A percentile compares a stretch with the other conserved stretches of the same genome.
Evolutionary conservation across 257 asterid species (phyloP).

Genomic region (Solanum chilense): DNA sequence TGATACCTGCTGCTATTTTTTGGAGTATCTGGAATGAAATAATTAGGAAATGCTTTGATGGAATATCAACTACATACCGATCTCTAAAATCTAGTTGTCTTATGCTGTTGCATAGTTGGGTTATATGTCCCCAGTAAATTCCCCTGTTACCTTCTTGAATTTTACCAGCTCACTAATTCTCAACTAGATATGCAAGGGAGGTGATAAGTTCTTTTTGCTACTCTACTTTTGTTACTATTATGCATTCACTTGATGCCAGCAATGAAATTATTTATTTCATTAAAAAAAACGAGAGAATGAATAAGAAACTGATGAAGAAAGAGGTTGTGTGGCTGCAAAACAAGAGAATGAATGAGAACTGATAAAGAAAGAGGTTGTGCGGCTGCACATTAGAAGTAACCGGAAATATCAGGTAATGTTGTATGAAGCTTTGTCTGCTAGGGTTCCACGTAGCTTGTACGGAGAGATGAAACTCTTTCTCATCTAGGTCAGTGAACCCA

Average conservation of each 20-base stretch:
- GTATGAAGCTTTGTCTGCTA: not conserved
- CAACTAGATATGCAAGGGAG: not conserved
- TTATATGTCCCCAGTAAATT: not conserved
- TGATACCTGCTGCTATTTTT: not conserved
- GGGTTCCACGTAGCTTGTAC: not conserved
- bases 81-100: not conserved
- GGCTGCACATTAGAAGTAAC: not conserved
- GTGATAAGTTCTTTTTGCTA: not conserved
- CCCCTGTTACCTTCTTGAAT: not conserved
- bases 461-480: not conserved
- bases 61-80: not conserved
- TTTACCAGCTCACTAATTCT: not conserved
- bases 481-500: not conserved
- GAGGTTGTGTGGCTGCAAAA: not conserved
- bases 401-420: not conserved
- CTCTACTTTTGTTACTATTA: not conserved
- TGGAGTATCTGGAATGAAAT: not conserved
- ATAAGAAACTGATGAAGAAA: not conserved
- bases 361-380: not conserved
- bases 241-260: not conserved
- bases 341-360: not conserved
- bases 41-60: not conserved
- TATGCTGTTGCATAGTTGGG: not conserved
- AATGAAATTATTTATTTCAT: not conserved
- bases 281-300: not conserved